phyloP scores from a whole-genome alignment of 2,329 filamentous ascomycete species.

The Didymella pinodella region DNA sequence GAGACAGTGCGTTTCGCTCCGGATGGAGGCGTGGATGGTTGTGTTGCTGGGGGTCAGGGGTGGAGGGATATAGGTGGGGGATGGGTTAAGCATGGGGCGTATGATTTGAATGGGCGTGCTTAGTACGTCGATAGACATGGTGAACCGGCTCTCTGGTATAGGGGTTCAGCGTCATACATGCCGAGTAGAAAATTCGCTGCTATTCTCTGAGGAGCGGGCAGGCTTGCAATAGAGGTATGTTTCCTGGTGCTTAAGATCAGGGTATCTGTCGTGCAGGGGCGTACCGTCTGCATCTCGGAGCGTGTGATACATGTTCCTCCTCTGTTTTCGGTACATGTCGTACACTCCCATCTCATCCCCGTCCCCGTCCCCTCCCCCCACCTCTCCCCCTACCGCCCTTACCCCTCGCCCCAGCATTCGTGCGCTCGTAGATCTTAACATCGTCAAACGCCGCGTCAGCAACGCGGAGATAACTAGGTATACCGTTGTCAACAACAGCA shows the following conservation, averaged over 20 bases:
- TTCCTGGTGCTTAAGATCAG: neutral
- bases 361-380: constrained; percentile 7
- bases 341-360: neutral
- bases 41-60: no score
- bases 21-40: no score
- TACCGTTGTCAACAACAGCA: constrained; percentile 86
- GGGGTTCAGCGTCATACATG: no score
- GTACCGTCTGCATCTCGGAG: neutral
- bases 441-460: constrained; percentile 77
- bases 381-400: constrained; percentile 46
- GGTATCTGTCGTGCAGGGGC: neutral
- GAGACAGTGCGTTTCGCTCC: no score
- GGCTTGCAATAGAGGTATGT: no score
- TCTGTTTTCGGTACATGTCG: neutral
- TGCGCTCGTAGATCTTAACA: constrained; percentile 73
- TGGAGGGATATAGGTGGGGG: no score
- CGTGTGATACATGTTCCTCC: neutral
- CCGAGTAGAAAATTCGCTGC: no score
- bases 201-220: no score
- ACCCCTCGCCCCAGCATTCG: constrained; percentile 53
- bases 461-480: constrained; percentile 86
- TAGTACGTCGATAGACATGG: no score
- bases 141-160: no score
- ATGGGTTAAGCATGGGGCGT: no score
- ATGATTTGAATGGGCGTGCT: no score